Conservation (phyloP, 1,284 basidiomycete species). For the Volvariella surrecta region DNA sequence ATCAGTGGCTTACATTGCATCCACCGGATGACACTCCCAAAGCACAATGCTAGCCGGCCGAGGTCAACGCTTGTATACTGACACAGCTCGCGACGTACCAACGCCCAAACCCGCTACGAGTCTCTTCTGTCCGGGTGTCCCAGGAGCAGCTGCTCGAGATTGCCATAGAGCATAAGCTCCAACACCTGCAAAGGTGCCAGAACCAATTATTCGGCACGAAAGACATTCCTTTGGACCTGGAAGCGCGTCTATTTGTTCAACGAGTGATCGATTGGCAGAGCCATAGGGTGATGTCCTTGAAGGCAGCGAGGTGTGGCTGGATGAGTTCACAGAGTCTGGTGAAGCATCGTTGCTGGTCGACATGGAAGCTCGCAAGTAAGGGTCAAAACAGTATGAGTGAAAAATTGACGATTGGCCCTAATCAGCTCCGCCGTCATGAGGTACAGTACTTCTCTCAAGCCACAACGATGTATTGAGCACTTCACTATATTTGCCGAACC, state of each 20-base stretch:
- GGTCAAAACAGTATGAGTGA: too few species aligned
- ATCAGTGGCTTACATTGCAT: constrained; percentile 22
- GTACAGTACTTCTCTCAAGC: too few species aligned
- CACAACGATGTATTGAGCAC: too few species aligned
- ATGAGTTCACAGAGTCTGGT: background rate
- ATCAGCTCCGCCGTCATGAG: too few species aligned
- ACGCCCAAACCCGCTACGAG: constrained; percentile 39
- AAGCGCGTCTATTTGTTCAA: constrained; percentile 8
- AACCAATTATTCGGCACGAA: constrained; percentile 42
- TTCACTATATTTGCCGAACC: too few species aligned
- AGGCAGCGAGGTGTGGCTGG: constrained; percentile 1
- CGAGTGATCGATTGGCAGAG: constrained; percentile 9
- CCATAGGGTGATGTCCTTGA: constrained; percentile 7
- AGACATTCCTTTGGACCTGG: constrained; percentile 30
- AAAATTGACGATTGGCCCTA: too few species aligned
- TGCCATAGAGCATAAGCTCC: constrained; percentile 44
- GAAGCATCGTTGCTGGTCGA: background rate
- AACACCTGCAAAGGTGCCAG: constrained; percentile 35
- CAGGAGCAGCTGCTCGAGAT: constrained; percentile 36
- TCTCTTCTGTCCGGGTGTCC: constrained; percentile 35
- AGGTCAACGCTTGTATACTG: background rate
- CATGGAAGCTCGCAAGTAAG: background rate
- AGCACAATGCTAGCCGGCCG: constrained; percentile 22
- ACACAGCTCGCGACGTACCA: constrained; percentile 25
- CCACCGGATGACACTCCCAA: constrained; percentile 32